Base-by-base conservation (phyloP, 208 protist genomes). In the Trypanosoma conorhini region DNA sequence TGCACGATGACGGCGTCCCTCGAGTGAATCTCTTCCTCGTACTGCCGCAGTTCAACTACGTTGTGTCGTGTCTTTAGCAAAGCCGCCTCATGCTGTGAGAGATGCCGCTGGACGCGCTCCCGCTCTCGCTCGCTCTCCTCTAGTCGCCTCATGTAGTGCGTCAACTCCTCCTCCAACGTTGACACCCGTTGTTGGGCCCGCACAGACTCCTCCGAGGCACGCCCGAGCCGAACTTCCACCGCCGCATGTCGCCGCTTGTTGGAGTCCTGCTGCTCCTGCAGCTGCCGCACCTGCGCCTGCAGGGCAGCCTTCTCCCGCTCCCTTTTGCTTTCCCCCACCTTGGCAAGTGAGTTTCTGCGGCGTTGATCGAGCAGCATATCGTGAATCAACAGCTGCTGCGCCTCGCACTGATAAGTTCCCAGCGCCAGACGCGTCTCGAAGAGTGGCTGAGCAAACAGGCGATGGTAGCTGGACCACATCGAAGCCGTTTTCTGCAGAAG, bases 101-200 rank as follows among this genome's bases (percentile, higher is more conserved):
- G 64, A 61, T 69, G 50, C 13, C 64, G 50, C 17, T 69, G 10
- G 12, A 61, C 19, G 26, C 54, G 50, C 21, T 21, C 31, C 7
- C 35, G 54, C n/a, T 61, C 64, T 26, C 50, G 13, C 38, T 69
- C 64, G 40, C 64, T 69, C 33, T 61, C 54, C 35, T 69, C 64
- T 21, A 69, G 35, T 13, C 64, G 50, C 2, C 48, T 51, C 54
- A 61, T 61, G 54, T 38, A 69, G 33, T 35, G 33, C 24, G 28
- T 38, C 33, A 69, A 56, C 4, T 69, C 64, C 58, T 61, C n/a
- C 40, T 51, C 9, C 24, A 69, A 24, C 21, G 38, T 35, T 21
- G 50, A 46, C 28, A 35, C 40, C 40, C 61, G 50, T 5, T 61
- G 24, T 59, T 30, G 64, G 17, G 54, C 35, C 22, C 7, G 35